A percentile compares a stretch with the other conserved stretches of the same genome.
Evolutionary conservation across 495 filamentous ascomycete genomes (phyloP).

Genomic region (Tuber melanosporum): DNA sequence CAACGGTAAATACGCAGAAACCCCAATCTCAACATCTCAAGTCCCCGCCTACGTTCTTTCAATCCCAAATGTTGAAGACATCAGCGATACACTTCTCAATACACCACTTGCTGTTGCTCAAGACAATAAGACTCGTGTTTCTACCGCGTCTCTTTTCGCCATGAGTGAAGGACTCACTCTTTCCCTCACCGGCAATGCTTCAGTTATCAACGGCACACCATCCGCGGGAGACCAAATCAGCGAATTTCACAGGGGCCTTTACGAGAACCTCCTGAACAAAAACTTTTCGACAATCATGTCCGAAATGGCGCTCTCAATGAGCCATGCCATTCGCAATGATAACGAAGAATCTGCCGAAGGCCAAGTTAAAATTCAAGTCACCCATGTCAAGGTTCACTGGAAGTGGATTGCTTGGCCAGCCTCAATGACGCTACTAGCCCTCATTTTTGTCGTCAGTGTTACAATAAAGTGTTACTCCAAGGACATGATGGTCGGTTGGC

Average conservation of each 20-base stretch:
- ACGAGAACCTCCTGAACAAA: slow-evolving; percentile 19
- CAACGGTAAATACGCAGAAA: slow-evolving; percentile 11
- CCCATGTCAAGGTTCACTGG: slow-evolving; percentile 18
- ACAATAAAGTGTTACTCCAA: background rate
- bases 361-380: background rate
- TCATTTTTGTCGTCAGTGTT: slow-evolving; percentile 13
- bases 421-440: slow-evolving; percentile 6
- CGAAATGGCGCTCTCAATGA: slow-evolving; percentile 17
- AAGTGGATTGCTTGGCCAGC: slow-evolving; percentile 28
- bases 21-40: background rate
- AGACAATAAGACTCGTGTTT: slow-evolving; percentile 12
- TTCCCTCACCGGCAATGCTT: slow-evolving; percentile 22
- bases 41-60: slow-evolving; percentile 15
- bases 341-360: slow-evolving; percentile 4
- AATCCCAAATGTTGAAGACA: slow-evolving; percentile 17
- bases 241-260: slow-evolving; percentile 31
- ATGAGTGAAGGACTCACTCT: slow-evolving; percentile 24
- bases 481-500: slow-evolving; percentile 21
- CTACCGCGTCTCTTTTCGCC: slow-evolving; percentile 20
- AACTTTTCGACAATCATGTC: slow-evolving; percentile 17
- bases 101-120: slow-evolving; percentile 6
- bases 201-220: background rate
- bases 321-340: slow-evolving; percentile 31
- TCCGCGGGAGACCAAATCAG: slow-evolving; percentile 13
- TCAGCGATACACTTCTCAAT: slow-evolving; percentile 27